Evolutionary conservation across 176 grass and related monocot species (phyloP).

Genomic region (Oryza meridionalis): DNA sequence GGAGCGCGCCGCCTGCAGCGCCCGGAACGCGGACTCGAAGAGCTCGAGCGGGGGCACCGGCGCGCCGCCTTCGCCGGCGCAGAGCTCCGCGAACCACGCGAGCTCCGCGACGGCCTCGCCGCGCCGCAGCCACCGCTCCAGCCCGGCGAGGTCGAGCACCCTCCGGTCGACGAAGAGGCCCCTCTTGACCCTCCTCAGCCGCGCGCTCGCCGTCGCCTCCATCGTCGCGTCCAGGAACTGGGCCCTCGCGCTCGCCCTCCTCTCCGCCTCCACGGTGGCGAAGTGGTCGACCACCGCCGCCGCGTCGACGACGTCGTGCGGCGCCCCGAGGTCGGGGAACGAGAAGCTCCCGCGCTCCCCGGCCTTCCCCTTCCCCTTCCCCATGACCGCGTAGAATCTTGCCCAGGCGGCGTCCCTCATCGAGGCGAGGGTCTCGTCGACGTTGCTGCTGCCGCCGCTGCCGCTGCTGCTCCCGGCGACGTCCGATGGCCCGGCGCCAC

Average conservation of each 20-base stretch:
- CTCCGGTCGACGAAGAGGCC: conserved; percentile 8
- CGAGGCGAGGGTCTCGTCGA: conserved; percentile 32
- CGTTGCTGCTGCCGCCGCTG: too few relatives aligned
- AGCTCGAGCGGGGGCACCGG: conserved; percentile 31
- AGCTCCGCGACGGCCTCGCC: conserved; percentile 44
- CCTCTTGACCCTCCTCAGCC: conserved; percentile 35
- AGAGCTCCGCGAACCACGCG: conserved; percentile 47
- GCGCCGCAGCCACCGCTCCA: conserved; percentile 48
- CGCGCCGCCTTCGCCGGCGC: conserved; percentile 25
- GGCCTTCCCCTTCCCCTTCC: neutral
- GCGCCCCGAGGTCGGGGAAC: conserved; percentile 18
- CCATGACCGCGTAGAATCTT: neutral
- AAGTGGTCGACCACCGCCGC: conserved; percentile 27
- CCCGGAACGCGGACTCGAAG: conserved; percentile 51
- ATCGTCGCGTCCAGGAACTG: conserved; percentile 39
- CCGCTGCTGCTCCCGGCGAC: too few relatives aligned
- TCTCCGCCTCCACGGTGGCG: neutral
- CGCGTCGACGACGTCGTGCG: neutral
- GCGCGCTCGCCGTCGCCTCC: conserved; percentile 4
- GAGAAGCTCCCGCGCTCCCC: conserved; percentile 34
- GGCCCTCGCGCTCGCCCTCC: neutral
- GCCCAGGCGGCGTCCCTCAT: neutral
- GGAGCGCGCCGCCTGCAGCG: conserved; percentile 23
- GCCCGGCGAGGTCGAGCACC: conserved; percentile 36
- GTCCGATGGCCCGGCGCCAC: neutral